Evolutionary conservation across 441 rosid genomes (phyloP), one percentile per base, ranked within the genome.

Genomic region (Croton setiger): DNA sequence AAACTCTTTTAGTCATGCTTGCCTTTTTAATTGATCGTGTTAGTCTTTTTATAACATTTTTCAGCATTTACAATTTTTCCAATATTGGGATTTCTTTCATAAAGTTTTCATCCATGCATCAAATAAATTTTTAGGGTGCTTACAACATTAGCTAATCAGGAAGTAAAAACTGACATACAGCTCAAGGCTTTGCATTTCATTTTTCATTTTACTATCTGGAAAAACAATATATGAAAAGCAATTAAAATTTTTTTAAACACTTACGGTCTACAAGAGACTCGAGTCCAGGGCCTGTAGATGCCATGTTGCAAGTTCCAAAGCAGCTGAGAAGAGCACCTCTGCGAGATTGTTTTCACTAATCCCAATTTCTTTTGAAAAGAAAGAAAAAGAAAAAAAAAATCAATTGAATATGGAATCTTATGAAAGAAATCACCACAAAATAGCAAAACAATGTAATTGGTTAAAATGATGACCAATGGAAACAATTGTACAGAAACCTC

Each of bases 251-350:
- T 44, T 14, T 11, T 0, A 59, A 15, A 54, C 20, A 56, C 91
- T 35, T 87, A 88, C 91, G 92, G 67, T 91, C 90, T 0, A 89
- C 97, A 66, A 93, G 90, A 68, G 93, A 83, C 71, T 93, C 97
- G 12, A 91, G 92, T 66, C 95, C 96, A 39, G 81, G 91, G 52
- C 90, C 83, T 53, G 77, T 62, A 33, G 95, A 78, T 23, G 95
- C 77, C 97, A 93, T 93, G 17, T 36, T 67, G 60, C 69, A 48
- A 52, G 44, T 53, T 52, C 41, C 27, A 13, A 43, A 65, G 53
- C 39, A n/a, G 37, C 70, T 53, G 41, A 53, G 43, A 13, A 23
- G 9, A 44, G 14, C 33, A 33, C 21, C 69, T 49, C 37, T n/a
- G 39, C 41, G 7, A 72, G 58, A 63, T 18, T 41, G 47, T 59